phyloP scores from a whole-genome alignment of 192 early-diverging fungal genomes.

The Geranomyces variabilis region DNA sequence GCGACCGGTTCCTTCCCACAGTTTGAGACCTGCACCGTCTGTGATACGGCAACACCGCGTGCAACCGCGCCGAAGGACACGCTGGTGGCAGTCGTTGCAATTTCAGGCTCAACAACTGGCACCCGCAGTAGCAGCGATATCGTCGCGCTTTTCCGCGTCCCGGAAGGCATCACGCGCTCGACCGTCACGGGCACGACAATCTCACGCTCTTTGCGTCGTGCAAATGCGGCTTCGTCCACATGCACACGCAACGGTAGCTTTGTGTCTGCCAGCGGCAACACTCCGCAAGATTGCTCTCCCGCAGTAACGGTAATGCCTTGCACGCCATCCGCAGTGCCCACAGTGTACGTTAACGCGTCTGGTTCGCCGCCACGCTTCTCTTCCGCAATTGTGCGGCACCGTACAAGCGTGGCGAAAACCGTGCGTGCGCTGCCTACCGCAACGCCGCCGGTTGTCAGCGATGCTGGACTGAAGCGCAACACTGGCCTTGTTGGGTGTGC shows the following conservation, averaged over 20 bases:
- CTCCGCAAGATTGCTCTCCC: background rate
- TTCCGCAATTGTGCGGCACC: background rate
- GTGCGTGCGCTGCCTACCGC: background rate
- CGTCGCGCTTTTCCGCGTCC: background rate
- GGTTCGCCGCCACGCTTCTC: background rate
- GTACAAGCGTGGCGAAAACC: constrained; percentile 4
- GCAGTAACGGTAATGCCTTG: background rate
- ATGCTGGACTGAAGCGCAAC: background rate
- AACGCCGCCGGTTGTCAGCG: background rate
- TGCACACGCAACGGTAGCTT: background rate
- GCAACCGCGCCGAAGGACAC: background rate
- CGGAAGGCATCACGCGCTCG: background rate
- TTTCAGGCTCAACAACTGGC: background rate
- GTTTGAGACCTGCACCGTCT: background rate
- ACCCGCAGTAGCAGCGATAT: background rate
- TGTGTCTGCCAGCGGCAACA: background rate
- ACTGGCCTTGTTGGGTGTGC: constrained; percentile 1
- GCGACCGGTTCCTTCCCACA: background rate
- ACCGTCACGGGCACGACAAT: background rate
- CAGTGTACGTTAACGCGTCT: background rate
- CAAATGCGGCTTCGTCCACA: background rate
- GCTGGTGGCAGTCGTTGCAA: background rate
- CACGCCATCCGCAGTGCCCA: background rate
- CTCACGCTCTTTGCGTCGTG: background rate
- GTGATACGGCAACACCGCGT: background rate